A percentile compares a stretch with the other conserved stretches of the same genome.
These are phyloP conservation scores for Eimeria brunetti DNA, from an alignment of 169 alveolate species.

Conservation along the genomic window DNA sequence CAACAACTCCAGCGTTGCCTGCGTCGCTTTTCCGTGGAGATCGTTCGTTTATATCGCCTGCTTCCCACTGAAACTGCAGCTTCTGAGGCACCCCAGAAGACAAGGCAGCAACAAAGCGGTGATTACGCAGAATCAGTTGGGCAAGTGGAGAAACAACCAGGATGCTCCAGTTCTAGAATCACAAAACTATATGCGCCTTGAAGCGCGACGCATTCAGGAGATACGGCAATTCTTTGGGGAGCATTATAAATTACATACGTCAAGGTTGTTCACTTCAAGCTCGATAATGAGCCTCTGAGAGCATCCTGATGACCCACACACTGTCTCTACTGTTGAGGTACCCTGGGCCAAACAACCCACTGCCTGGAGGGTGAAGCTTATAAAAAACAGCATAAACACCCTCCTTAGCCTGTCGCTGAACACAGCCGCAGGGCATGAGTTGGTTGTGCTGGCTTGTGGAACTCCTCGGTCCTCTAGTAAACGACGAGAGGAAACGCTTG, in stretches of 20 bases:
- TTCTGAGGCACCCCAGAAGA: constrained; percentile 31
- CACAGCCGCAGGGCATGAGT: not conserved
- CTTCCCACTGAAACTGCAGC: constrained; percentile 75
- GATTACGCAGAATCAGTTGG: not conserved
- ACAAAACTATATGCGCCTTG: not conserved
- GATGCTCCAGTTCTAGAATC: not conserved
- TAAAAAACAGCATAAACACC: not conserved
- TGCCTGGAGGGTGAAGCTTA: constrained; percentile 15
- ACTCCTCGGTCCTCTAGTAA: not conserved
- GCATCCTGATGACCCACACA: constrained; percentile 44
- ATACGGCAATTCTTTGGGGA: not conserved
- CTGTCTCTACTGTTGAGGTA: constrained; percentile 64
- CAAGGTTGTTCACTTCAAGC: constrained; percentile 52
- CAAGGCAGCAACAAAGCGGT: not conserved
- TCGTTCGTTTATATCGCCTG: constrained; percentile 34
- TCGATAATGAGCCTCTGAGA: constrained; percentile 53
- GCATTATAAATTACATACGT: not conserved
- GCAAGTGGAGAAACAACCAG: not conserved
- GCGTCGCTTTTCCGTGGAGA: constrained; percentile 67
- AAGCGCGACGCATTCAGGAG: not conserved
- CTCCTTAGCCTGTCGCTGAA: not conserved
- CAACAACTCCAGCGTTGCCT: constrained; percentile 71
- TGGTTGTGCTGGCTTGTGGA: not conserved
- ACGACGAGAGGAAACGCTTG: not conserved
- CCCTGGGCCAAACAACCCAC: constrained; percentile 32